Conservation (phyloP, 164 flowering plant genomes). For the Berberis thunbergii region DNA sequence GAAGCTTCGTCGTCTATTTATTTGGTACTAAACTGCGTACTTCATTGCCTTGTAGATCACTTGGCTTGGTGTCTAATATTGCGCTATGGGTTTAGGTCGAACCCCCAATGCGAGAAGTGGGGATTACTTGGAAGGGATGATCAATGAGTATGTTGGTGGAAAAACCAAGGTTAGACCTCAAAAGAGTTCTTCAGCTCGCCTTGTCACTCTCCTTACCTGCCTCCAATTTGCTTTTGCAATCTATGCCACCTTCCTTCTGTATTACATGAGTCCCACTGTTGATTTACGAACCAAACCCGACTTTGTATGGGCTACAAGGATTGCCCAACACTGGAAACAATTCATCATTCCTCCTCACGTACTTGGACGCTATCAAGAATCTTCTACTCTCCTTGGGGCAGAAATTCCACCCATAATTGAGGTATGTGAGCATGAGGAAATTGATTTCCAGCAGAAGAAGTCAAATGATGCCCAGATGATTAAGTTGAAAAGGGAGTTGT, state of each 20-base stretch:
- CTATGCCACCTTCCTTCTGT: slow-evolving; percentile 78
- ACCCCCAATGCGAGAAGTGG: slow-evolving; percentile 40
- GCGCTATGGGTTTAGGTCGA: slow-evolving; percentile 40
- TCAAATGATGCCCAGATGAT: slow-evolving; percentile 78
- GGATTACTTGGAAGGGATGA: slow-evolving; percentile 72
- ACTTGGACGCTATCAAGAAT: slow-evolving; percentile 35
- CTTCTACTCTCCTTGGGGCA: slow-evolving; percentile 21
- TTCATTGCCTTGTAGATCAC: slow-evolving; percentile 12
- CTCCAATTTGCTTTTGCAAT: slow-evolving; percentile 84
- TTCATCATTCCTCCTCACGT: slow-evolving; percentile 52
- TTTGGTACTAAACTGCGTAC: too few species aligned
- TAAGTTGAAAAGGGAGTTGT: slow-evolving; percentile 75
- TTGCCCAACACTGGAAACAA: slow-evolving; percentile 72
- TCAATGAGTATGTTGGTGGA: slow-evolving; percentile 59
- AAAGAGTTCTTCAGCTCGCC: slow-evolving; percentile 34
- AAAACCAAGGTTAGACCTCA: slow-evolving; percentile 38
- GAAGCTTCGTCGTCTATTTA: too few species aligned
- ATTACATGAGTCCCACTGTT: slow-evolving; percentile 77
- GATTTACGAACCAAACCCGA: slow-evolving; percentile 71
- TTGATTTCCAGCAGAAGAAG: slow-evolving; percentile 85
- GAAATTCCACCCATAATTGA: slow-evolving; percentile 25
- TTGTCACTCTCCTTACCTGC: slow-evolving; percentile 70
- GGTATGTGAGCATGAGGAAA: slow-evolving; percentile 80
- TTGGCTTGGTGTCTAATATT: slow-evolving; percentile 2
- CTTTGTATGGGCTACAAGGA: slow-evolving; percentile 68